Evolutionary conservation across 1,139 yeast species (phyloP).

Genomic region (Waltiozyma sp.): DNA sequence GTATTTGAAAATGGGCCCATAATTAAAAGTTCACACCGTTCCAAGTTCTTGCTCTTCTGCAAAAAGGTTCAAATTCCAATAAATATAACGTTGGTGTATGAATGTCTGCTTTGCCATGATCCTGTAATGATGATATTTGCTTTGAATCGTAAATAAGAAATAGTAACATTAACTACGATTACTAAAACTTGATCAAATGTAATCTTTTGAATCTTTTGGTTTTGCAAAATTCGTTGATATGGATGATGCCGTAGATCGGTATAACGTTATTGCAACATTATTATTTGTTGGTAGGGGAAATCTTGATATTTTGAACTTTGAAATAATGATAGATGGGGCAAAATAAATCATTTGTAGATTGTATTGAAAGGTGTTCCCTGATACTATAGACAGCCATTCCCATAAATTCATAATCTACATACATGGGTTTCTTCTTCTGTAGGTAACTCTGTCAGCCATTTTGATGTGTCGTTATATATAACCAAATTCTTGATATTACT

Average conservation of each 20-base stretch:
- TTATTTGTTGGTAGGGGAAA: background rate
- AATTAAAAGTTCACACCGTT: background rate
- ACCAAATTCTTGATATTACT: slow-evolving; percentile 5
- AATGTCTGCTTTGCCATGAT: no score
- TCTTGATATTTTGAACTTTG: background rate
- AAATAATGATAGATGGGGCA: background rate
- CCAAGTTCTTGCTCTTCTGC: background rate
- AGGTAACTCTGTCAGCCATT: slow-evolving; percentile 77
- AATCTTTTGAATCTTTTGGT: background rate
- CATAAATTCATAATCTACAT: slow-evolving; percentile 25
- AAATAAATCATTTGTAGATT: background rate
- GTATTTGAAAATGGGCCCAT: background rate
- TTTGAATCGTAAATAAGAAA: background rate
- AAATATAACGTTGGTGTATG: no score
- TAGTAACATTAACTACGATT: background rate
- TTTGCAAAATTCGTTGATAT: background rate
- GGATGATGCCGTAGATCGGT: background rate
- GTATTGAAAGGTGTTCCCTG: background rate
- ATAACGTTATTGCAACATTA: no score
- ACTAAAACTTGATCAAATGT: background rate
- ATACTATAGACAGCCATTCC: background rate
- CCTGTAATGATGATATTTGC: background rate
- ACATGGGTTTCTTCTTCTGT: slow-evolving; percentile 77
- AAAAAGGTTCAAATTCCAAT: no score
- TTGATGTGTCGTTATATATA: slow-evolving; percentile 12